Evolutionary conservation across 2,329 filamentous ascomycete species (phyloP), one percentile per base, ranked within the genome.

Genomic region (Exophiala sp.): DNA sequence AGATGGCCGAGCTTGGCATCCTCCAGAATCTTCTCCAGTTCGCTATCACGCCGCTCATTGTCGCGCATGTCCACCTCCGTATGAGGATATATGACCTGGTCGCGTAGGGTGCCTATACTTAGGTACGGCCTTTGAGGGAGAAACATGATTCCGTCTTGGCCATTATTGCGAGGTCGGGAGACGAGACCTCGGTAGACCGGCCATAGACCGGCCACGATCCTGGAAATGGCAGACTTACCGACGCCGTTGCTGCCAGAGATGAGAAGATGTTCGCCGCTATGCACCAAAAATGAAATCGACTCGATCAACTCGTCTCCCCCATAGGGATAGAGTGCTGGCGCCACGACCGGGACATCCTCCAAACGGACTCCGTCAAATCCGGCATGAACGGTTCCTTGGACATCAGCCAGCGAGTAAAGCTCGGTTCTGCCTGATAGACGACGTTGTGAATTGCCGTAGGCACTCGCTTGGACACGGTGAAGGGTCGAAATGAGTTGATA

Each of bases 31-130:
- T 78, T 78, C 66, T 86, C 83, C 16, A 99, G 79, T 61, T 95
- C 88, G 32, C 83, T 77, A 68, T 99, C 94, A 2, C 82, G 83
- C 63, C 86, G 85, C 12, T 87, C 84, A 58, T 87, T 86, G 55
- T 89, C 85, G 29, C 84, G 86, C 94, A 99, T 97, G 65, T 99
- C 94, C 39, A 91, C 77, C 68, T 95, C 92, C 5, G 90, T 92
- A 65, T 99, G 91, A 0, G 94, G 94, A 64, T 99, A 99, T 67
- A 97, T 96, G 65, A 99, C 90, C 73, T 99, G 95, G 65, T 99
- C 95, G 21, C 94, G 87, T 8, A 97, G 78, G 1, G 94, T 97
- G 34, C 94, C 94, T 18, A 92, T 88, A 69, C 86, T 92, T 33
- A 97, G 82, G 66, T 97, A 97, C 0, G 92, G 91, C 12, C 92